Evolutionary conservation across 2,329 filamentous ascomycete genomes (phyloP).

Genomic region (Parafenestella ontariensis): DNA sequence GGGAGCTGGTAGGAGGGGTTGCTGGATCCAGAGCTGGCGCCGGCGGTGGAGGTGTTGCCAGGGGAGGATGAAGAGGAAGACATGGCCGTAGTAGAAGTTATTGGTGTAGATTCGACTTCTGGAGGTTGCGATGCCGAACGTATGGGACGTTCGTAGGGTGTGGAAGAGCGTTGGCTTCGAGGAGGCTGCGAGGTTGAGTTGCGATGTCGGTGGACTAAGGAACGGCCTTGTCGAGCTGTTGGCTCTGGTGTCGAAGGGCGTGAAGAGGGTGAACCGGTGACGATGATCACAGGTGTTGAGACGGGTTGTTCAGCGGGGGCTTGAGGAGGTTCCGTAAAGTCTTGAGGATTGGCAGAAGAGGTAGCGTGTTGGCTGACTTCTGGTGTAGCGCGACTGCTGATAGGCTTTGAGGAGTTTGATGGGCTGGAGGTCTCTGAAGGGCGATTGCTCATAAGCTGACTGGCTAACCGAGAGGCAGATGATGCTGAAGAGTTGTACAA

Average conservation of each 20-base stretch:
- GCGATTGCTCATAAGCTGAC: constrained; percentile 31
- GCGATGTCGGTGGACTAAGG: constrained; percentile 15
- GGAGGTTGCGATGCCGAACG: constrained; percentile 22
- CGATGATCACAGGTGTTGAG: constrained; percentile 26
- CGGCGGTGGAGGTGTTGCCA: constrained; percentile 40
- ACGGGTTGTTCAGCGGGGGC: constrained; percentile 22
- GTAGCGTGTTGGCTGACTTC: constrained; percentile 10
- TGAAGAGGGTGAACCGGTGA: constrained; percentile 20
- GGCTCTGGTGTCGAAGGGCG: constrained; percentile 7
- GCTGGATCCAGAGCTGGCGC: constrained; percentile 34
- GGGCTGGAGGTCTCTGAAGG: constrained; percentile 26
- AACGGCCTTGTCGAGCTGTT: constrained; percentile 18
- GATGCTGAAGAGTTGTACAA: constrained; percentile 1
- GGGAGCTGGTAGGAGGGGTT: constrained; percentile 42
- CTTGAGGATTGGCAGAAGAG: constrained; percentile 11
- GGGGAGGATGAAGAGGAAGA: constrained; percentile 45
- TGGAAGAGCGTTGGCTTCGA: constrained; percentile 10
- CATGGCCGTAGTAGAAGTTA: constrained; percentile 26
- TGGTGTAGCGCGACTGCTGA: constrained; percentile 11
- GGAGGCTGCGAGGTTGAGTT: constrained; percentile 23
- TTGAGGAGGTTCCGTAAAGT: constrained; percentile 30
- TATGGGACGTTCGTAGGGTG: constrained; percentile 21
- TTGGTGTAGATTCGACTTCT: constrained; percentile 3
- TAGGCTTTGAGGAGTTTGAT: constrained; percentile 30
- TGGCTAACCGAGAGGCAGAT: neutral